Evolutionary conservation across 176 grass and related monocot genomes (phyloP), one percentile per base, ranked within the genome.

Genomic region (Carex scoparia): DNA sequence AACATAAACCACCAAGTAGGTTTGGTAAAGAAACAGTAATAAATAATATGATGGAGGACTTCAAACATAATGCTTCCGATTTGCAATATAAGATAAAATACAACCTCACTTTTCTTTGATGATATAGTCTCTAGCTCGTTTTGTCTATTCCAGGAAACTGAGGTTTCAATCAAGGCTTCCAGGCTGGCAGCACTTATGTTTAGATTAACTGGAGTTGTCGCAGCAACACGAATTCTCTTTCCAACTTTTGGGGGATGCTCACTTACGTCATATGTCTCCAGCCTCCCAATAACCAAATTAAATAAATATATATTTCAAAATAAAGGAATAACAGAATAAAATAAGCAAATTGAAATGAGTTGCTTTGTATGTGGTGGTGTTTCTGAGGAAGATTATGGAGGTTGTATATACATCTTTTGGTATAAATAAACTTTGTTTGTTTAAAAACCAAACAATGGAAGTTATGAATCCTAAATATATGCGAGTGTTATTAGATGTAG

Each of bases 81-180:
- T 77, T 56, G 48, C 1, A 12, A 56, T 56, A 77, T 75, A 88
- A 46, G 19, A 71, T 91, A 85, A 81, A 37, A 61, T 37, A 68
- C 65, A 55, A 98, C 95, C 93, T 92, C 91, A 42, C 44, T 89
- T 87, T 87, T 94, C 33, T 58, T 93, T 81, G 86, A 93, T 55
- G 91, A 94, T 48, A 83, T 89, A 53, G 84, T 87, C 89, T 95
- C 93, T 69, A 98, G 56, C 79, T 98, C 91, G 65, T 82, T 89
- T 90, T 95, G 93, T 85, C 95, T 93, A 85, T 69, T 88, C 95
- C 95, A 95, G 79, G 93, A 94, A 84, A 98, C 67, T 84, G 91
- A 88, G 71, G 95, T 95, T 87, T 98, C 95, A 61, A 94, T 86
- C 65, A 98, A 76, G 61, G 92, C 86, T 89, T 98, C 95, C 72